Evolutionary conservation across 305 asterid species (phyloP).

Genomic region (Fraxinus xanthoxyloides): DNA sequence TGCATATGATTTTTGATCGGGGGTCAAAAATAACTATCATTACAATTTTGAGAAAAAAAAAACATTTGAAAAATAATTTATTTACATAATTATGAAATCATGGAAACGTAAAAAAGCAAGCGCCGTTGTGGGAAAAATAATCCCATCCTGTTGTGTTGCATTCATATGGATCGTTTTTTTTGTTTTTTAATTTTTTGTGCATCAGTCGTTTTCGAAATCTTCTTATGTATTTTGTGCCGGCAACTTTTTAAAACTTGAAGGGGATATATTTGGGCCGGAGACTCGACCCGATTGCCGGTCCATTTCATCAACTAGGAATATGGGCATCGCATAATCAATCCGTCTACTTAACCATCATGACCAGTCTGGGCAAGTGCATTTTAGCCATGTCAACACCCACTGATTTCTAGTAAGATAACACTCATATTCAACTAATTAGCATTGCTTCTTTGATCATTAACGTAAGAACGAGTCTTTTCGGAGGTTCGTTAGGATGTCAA

Average conservation of each 20-base stretch:
- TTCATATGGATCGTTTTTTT: neutral
- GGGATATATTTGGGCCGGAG: neutral
- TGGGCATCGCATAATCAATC: neutral
- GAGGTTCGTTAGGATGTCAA: neutral
- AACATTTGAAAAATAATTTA: neutral
- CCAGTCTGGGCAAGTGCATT: too few relatives aligned
- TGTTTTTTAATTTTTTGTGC: too few relatives aligned
- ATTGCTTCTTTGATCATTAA: too few relatives aligned
- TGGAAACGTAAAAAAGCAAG: neutral
- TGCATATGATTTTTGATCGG: neutral
- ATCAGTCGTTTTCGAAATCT: too few relatives aligned
- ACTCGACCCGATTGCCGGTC: neutral
- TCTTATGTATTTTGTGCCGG: too few relatives aligned
- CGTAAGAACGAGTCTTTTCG: neutral
- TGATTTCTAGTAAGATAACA: neutral
- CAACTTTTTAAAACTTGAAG: neutral
- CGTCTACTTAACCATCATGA: too few relatives aligned
- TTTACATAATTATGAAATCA: neutral
- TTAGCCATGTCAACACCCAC: neutral
- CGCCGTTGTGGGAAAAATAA: neutral
- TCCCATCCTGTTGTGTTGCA: neutral
- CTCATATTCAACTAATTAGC: neutral
- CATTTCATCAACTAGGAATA: neutral
- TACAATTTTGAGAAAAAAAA: neutral
- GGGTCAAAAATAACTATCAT: neutral